A percentile compares a stretch with the other conserved stretches of the same genome.
Evolutionary conservation across 2,329 filamentous ascomycete species (phyloP).

Genomic region (Paecilomyces niveus): DNA sequence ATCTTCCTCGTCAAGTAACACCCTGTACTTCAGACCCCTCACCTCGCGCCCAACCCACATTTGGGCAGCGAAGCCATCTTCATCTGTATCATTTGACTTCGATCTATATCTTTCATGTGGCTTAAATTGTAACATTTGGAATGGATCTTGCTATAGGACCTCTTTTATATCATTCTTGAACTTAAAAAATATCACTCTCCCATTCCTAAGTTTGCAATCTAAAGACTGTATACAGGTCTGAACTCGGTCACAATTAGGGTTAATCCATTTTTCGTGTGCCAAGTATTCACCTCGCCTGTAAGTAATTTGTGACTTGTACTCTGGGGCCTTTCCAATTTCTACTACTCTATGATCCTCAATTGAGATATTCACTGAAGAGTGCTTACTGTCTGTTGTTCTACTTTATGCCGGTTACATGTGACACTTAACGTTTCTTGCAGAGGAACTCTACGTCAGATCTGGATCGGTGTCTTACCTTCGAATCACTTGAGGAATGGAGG

Average conservation of each 20-base stretch:
- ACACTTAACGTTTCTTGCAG: neutral
- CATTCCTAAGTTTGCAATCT: too few species aligned
- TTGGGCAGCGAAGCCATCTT: neutral
- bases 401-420: neutral
- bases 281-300: neutral
- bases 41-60: conserved; percentile 9
- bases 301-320: neutral
- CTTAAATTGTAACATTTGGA: neutral
- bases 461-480: neutral
- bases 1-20: conserved; percentile 19
- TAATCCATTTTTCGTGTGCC: neutral
- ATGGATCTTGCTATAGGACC: neutral
- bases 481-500: conserved; percentile 47
- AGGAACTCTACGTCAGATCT: neutral
- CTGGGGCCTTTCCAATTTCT: neutral
- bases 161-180: too few species aligned
- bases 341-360: neutral
- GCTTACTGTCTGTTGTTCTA: neutral
- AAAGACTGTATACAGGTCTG: too few species aligned
- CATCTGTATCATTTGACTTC: neutral
- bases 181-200: too few species aligned
- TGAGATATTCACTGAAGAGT: neutral
- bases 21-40: neutral
- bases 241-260: neutral
- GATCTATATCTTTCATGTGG: conserved; percentile 1